Evolutionary conservation across 108 stramenopile genomes (phyloP), one percentile per base, ranked within the genome.

Genomic region (Pseudonitzschia multiseries): DNA sequence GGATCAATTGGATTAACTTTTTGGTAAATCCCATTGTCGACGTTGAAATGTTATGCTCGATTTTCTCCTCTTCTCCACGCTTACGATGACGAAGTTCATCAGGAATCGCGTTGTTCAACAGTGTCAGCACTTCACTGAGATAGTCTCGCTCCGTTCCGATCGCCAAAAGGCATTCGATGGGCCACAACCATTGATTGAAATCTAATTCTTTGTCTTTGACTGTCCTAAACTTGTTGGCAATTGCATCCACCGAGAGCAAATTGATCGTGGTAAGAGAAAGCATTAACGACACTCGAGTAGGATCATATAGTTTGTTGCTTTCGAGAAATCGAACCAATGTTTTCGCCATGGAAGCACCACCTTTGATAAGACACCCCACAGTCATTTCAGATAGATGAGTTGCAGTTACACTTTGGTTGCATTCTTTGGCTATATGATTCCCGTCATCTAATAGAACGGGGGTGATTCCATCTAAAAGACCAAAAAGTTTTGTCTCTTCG

Each of bases 381-480:
- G 93, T 84, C 90, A 92, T 91, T 70, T 95, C 91, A 27, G 93
- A 88, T 31, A 94, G 74, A 13, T 86, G 81, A 13, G 62, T 41
- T 20, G 68, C 72, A 4, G 68, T 69, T 13, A 59, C 36, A 18
- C 50, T 69, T 6, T 21, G 51, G 12, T 61, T 48, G 43, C 33
- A 68, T 57, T 66, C 0, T 21, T 52, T 26, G 6, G 27, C 41
- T 3, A 57, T 71, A 48, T 48, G 18, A 20, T 57, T 56, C 26
- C 44, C 70, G 15, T 68, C 72, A 15, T 70, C 20, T 26, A 62
- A 67, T 36, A 15, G 33, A 53, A 68, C 32, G 8, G 87, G 83
- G 4, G 75, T 68, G 31, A 94, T 92, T 46, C 88, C 87, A 72
- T 94, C 93, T 52, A 94, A 65, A 36, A 92, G 59, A 26, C 93